Evolutionary conservation across 140 eudicot species (phyloP).

Genomic region (Senecio squalidus): DNA sequence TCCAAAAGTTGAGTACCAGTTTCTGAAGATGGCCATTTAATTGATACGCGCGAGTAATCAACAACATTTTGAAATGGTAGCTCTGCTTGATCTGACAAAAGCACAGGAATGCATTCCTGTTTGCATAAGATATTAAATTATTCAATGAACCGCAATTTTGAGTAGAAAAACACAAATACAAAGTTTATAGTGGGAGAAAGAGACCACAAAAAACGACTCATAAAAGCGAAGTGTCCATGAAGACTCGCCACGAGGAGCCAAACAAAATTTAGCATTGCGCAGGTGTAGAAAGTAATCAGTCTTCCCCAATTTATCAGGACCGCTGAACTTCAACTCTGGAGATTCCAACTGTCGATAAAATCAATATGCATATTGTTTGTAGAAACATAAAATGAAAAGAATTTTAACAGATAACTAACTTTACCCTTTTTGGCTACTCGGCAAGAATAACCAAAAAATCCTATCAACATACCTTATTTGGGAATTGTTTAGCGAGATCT

Average conservation of each 20-base stretch:
- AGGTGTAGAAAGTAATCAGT: constrained; percentile 85
- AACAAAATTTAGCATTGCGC: constrained; percentile 88
- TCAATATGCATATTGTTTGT: constrained; percentile 33
- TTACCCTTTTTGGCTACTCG: not conserved
- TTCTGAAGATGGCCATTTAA: constrained; percentile 89
- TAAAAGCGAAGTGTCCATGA: constrained; percentile 99
- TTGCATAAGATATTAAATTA: constrained; percentile 1
- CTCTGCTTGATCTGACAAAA: constrained; percentile 83
- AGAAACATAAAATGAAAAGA: constrained; percentile 12
- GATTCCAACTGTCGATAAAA: constrained; percentile 90
- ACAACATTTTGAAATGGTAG: constrained; percentile 82
- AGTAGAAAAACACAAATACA: not conserved
- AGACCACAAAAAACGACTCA: constrained; percentile 94
- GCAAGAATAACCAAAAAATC: not conserved
- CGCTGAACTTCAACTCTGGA: constrained; percentile 99
- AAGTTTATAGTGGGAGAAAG: constrained; percentile 33
- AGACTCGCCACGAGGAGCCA: constrained; percentile 99
- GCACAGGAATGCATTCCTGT: constrained; percentile 98
- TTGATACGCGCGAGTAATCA: constrained; percentile 76
- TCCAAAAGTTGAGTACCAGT: constrained; percentile 65
- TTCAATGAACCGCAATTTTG: not conserved
- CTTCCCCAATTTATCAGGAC: constrained; percentile 80
- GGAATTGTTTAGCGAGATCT: constrained; percentile 71
- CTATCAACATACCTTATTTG: constrained; percentile 56
- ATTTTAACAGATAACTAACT: not conserved